A percentile compares a stretch with the other conserved stretches of the same genome.
Evolutionary conservation across 2,329 filamentous ascomycete species (phyloP).

Genomic region (Aspergillus sp.): DNA sequence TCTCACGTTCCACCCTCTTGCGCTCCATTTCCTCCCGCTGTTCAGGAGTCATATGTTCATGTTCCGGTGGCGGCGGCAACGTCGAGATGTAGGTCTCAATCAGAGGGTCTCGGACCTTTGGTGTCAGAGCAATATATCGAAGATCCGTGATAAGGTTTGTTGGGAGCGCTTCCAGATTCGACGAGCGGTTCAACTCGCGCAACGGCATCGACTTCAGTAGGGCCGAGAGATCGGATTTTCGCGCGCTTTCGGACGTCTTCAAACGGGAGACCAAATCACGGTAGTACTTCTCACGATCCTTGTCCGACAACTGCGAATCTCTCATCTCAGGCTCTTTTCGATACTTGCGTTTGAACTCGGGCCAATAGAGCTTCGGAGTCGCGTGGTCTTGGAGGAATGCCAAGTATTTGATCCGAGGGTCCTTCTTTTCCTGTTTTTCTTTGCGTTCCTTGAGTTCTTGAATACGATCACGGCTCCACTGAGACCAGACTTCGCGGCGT

Average conservation of each 20-base stretch:
- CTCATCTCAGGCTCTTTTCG: slow-evolving; percentile 75
- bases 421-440: slow-evolving; percentile 72
- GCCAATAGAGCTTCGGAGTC: slow-evolving; percentile 92
- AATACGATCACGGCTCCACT: slow-evolving; percentile 78
- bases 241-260: slow-evolving; percentile 44
- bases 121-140: slow-evolving; percentile 41
- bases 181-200: slow-evolving; percentile 39
- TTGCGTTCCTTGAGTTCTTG: slow-evolving; percentile 68
- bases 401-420: slow-evolving; percentile 80
- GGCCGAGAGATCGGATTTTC: slow-evolving; percentile 45
- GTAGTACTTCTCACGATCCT: slow-evolving; percentile 49
- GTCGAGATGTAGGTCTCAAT: slow-evolving; percentile 45
- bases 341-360: slow-evolving; percentile 90
- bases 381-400: slow-evolving; percentile 77
- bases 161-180: slow-evolving; percentile 38
- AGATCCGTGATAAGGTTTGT: slow-evolving; percentile 42
- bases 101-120: slow-evolving; percentile 38
- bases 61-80: slow-evolving; percentile 37
- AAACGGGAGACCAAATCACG: slow-evolving; percentile 46
- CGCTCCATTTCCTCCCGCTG: slow-evolving; percentile 36
- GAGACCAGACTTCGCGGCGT: slow-evolving; percentile 77
- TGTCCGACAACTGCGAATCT: slow-evolving; percentile 43
- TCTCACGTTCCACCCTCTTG: slow-evolving; percentile 40
- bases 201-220: slow-evolving; percentile 44
- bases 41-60: slow-evolving; percentile 33